A percentile compares a stretch with the other conserved stretches of the same genome.
Evolutionary conservation across 371 early-diverging fungal genomes (phyloP).

Genomic region (Rhizomucor pusillus): DNA sequence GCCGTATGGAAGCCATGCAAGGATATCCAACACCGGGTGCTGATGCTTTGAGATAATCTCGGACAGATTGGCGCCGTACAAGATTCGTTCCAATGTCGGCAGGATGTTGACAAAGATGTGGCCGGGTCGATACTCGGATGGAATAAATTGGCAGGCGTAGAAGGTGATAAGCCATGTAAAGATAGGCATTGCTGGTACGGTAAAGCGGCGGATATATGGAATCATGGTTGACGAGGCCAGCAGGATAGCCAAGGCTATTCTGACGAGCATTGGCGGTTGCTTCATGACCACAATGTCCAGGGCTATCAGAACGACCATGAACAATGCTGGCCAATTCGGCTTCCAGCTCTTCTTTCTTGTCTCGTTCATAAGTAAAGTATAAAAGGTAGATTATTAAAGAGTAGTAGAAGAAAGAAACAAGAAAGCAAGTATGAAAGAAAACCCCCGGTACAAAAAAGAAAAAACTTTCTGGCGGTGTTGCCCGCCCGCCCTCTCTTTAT

Average conservation of each 20-base stretch:
- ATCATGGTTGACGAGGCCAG: conserved; percentile 21
- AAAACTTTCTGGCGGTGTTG: no score
- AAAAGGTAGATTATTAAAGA: not conserved
- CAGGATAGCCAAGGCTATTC: conserved; percentile 15
- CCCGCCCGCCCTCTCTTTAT: no score
- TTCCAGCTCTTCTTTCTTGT: not conserved
- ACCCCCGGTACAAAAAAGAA: not conserved
- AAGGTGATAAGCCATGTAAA: conserved; percentile 69
- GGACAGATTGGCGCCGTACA: conserved; percentile 68
- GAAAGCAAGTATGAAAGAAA: not conserved
- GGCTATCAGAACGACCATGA: conserved; percentile 20
- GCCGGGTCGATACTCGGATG: conserved; percentile 52
- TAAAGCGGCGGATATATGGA: conserved; percentile 48
- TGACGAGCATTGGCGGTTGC: conserved; percentile 21
- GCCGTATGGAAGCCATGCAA: conserved; percentile 76
- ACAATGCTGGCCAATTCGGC: not conserved
- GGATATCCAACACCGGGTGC: conserved; percentile 55
- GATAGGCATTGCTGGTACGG: conserved; percentile 59
- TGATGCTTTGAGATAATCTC: conserved; percentile 62
- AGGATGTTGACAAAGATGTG: conserved; percentile 68
- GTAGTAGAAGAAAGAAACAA: not conserved
- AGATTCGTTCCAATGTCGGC: conserved; percentile 65
- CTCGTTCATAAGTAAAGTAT: not conserved
- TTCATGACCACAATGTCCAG: conserved; percentile 27
- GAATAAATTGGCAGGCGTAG: conserved; percentile 64